Evolutionary conservation across 2,329 filamentous ascomycete genomes (phyloP).

Genomic region (Ceratocystis ficicola): DNA sequence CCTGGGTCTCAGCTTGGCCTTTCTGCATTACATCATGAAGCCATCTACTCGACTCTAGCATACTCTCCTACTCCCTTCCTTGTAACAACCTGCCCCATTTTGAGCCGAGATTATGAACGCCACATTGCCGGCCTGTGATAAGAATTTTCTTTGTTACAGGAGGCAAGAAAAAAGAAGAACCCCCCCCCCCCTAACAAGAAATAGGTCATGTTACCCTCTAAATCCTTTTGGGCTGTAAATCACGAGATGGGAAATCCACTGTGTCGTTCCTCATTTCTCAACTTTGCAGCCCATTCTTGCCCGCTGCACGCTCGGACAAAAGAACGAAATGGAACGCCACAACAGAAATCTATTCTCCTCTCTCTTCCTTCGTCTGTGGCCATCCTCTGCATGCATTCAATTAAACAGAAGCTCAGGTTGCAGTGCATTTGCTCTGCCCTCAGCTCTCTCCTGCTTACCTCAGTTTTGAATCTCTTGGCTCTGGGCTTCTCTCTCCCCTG

Average conservation of each 20-base stretch:
- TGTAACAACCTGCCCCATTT: background rate
- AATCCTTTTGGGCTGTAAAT: slow-evolving; percentile 5
- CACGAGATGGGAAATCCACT: background rate
- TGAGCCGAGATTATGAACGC: slow-evolving; percentile 7
- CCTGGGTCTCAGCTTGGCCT: background rate
- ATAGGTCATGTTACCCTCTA: background rate
- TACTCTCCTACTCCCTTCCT: background rate
- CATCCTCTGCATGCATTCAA: background rate
- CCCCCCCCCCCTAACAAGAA: background rate
- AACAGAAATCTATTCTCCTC: background rate
- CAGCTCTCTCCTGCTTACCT: background rate
- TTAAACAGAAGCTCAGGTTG: background rate
- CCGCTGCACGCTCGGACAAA: slow-evolving; percentile 1
- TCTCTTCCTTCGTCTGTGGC: background rate
- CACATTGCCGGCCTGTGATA: background rate
- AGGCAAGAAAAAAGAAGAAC: background rate
- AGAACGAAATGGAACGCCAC: background rate
- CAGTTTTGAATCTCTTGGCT: background rate
- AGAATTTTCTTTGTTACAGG: background rate
- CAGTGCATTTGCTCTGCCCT: background rate
- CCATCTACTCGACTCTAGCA: background rate
- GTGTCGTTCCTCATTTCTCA: background rate
- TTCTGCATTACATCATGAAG: slow-evolving; percentile 5
- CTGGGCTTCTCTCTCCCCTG: background rate
- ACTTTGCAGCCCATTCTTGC: background rate